These are phyloP conservation scores for Fusarium caatingaense DNA, from an alignment of 2,329 filamentous ascomycete species.

Conservation along the genomic window DNA sequence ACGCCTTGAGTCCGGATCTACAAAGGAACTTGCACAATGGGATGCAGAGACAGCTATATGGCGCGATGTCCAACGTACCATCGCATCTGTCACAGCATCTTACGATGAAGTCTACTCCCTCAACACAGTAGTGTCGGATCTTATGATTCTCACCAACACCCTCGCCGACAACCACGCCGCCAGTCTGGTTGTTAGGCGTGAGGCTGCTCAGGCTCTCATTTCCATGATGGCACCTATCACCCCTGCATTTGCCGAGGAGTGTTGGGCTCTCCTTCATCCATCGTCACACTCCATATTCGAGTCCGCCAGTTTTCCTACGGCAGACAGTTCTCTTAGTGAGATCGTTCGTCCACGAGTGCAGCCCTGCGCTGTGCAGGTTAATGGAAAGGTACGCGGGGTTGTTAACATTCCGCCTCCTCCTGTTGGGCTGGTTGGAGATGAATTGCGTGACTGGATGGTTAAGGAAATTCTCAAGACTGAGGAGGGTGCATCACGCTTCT, in stretches of 20 bases:
- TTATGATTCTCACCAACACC: conserved; percentile 83
- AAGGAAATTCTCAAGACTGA: conserved; percentile 69
- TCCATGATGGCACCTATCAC: conserved; percentile 82
- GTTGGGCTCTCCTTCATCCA: conserved; percentile 72
- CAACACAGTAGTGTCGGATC: conserved; percentile 85
- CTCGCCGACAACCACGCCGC: conserved; percentile 61
- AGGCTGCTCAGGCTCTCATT: conserved; percentile 68
- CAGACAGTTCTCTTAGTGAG: conserved; percentile 61
- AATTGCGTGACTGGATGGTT: conserved; percentile 70
- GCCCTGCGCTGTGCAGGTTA: conserved; percentile 78
- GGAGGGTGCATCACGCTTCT: conserved; percentile 68
- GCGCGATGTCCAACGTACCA: conserved; percentile 74
- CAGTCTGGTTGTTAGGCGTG: conserved; percentile 58
- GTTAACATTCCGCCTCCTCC: conserved; percentile 70
- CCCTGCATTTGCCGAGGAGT: conserved; percentile 84
- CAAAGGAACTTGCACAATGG: conserved; percentile 53
- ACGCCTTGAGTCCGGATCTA: conserved; percentile 47
- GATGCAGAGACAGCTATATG: conserved; percentile 66
- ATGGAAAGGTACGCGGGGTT: conserved; percentile 79
- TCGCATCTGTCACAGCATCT: conserved; percentile 73
- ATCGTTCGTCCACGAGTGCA: conserved; percentile 62
- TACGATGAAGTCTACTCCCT: conserved; percentile 79
- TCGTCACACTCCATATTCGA: conserved; percentile 54
- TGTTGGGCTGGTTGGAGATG: conserved; percentile 54
- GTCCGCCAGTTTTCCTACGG: conserved; percentile 68